Percentiles rank a stretch among this genome's conserved stretches.
These are phyloP conservation scores for Neurospora sp. DNA, from an alignment of 2,329 filamentous ascomycete genomes.

Conservation along the genomic window DNA sequence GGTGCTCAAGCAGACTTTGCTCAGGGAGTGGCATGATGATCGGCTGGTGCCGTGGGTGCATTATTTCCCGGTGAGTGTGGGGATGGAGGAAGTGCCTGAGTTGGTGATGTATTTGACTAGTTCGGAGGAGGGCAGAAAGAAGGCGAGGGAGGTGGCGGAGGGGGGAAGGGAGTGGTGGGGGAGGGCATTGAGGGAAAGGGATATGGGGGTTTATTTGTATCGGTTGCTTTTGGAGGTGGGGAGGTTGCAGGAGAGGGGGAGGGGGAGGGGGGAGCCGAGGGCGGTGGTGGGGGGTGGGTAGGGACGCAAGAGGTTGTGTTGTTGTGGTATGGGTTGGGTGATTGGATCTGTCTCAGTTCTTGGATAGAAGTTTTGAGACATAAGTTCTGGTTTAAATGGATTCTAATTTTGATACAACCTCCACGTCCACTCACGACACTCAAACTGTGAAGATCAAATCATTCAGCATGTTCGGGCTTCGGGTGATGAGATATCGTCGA, in stretches of 20 bases:
- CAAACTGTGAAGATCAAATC: no score
- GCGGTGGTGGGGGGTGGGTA: no score
- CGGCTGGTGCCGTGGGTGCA: slow-evolving; percentile 46
- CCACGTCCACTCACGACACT: no score
- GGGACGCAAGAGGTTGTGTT: not conserved
- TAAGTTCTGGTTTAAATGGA: no score
- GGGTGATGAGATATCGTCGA: no score
- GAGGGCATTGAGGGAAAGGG: slow-evolving; percentile 44
- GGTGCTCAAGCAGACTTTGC: slow-evolving; percentile 41
- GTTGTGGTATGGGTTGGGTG: not conserved
- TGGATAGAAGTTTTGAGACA: not conserved
- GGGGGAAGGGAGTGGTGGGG: slow-evolving; percentile 44
- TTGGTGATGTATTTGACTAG: slow-evolving; percentile 36
- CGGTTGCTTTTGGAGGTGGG: slow-evolving; percentile 49
- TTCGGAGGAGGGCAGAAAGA: slow-evolving; percentile 34
- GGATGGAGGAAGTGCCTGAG: slow-evolving; percentile 42
- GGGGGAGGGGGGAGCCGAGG: not conserved
- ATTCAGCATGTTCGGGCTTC: no score
- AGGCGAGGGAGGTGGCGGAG: slow-evolving; percentile 42
- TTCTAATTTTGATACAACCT: no score
- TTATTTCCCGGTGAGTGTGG: slow-evolving; percentile 42
- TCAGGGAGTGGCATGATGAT: slow-evolving; percentile 50
- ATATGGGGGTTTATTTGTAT: slow-evolving; percentile 52
- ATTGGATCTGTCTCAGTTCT: not conserved
- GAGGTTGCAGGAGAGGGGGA: slow-evolving; percentile 28